Evolutionary conservation across 352 stramenopile genomes (phyloP).

Genomic region (Phytophthora citricola): DNA sequence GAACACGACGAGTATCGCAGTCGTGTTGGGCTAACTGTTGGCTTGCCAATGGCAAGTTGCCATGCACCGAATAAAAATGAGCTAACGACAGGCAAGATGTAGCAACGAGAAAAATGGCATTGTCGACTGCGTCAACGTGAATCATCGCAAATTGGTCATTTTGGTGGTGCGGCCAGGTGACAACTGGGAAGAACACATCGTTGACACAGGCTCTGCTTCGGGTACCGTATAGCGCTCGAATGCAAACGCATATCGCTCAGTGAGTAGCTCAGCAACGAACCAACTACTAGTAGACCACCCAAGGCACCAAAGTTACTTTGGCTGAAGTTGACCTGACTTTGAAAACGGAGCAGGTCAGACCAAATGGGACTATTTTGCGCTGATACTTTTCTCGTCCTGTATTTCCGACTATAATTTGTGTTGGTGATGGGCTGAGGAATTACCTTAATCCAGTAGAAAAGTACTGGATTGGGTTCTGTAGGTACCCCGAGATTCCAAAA

Average conservation of each 20-base stretch:
- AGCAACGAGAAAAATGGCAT: not conserved
- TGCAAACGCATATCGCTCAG: no score
- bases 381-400: no score
- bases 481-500: no score
- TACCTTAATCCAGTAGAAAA: no score
- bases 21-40: no score
- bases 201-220: no score
- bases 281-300: not conserved
- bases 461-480: no score
- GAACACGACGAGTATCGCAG: not conserved
- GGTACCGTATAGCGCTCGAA: no score
- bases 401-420: slow-evolving; percentile 4
- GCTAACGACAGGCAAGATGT: not conserved
- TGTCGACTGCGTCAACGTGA: slow-evolving; percentile 1
- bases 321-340: no score
- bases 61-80: slow-evolving; percentile 7
- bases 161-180: slow-evolving; percentile 22
- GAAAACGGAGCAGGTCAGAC: not conserved
- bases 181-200: not conserved
- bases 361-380: not conserved
- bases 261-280: not conserved
- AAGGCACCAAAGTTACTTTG: not conserved
- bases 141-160: slow-evolving; percentile 16
- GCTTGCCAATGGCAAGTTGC: no score
- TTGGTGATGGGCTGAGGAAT: slow-evolving; percentile 1